These are phyloP conservation scores for Botryobasidium botryosum DNA, from an alignment of 768 basidiomycete species.

Conservation along the genomic window DNA sequence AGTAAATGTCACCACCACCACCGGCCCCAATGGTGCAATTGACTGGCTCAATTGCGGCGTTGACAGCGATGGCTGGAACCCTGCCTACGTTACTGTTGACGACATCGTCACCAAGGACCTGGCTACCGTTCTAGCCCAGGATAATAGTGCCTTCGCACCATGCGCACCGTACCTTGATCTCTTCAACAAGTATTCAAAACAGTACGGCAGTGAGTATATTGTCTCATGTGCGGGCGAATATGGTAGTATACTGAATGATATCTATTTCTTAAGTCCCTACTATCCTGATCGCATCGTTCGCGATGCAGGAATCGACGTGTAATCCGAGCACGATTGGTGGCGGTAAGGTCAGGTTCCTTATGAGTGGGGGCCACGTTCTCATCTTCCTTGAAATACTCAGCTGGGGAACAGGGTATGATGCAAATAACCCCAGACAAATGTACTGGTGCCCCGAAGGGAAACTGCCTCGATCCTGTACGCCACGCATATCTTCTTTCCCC, in stretches of 20 bases:
- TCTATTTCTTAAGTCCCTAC: constrained; percentile 32
- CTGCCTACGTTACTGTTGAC: constrained; percentile 39
- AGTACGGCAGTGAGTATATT: constrained; percentile 24
- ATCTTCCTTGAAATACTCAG: no score
- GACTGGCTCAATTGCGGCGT: constrained; percentile 36
- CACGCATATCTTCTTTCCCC: no score
- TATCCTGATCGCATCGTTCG: constrained; percentile 69
- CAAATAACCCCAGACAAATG: constrained; percentile 73
- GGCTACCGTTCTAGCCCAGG: constrained; percentile 27
- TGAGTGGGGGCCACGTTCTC: no score
- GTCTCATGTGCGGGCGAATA: background rate
- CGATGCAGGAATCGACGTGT: constrained; percentile 78
- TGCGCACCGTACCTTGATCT: constrained; percentile 33
- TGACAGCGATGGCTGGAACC: constrained; percentile 42
- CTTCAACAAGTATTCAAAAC: constrained; percentile 44
- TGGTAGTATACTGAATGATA: background rate
- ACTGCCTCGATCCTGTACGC: no score
- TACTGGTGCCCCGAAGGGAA: constrained; percentile 29
- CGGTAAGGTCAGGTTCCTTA: no score
- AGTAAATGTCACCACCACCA: constrained; percentile 33
- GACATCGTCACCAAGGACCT: constrained; percentile 22
- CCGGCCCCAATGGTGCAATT: constrained; percentile 50
- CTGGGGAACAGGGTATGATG: constrained; percentile 64
- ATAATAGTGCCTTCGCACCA: constrained; percentile 37
- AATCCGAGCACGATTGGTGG: constrained; percentile 48